Evolutionary conservation across 202 grass and related monocot genomes (phyloP).

Genomic region (Musa balbisiana): DNA sequence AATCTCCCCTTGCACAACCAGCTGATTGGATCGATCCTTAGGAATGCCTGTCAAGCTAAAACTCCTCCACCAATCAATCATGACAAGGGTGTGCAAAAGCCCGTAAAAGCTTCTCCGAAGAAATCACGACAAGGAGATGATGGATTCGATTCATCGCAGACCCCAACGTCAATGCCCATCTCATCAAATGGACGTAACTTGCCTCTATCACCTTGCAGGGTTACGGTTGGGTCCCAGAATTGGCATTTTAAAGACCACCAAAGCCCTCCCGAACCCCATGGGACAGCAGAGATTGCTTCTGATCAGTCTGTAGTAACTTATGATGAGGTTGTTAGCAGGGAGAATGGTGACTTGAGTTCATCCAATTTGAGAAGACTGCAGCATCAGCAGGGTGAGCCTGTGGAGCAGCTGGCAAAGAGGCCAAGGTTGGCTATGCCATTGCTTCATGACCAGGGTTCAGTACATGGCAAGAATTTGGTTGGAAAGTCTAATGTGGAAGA

Average conservation of each 20-base stretch:
- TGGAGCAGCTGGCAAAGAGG: conserved; percentile 27
- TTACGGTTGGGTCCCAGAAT: too few relatives aligned
- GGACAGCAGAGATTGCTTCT: background rate
- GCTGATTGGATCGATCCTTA: conserved; percentile 60
- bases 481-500: conserved; percentile 9
- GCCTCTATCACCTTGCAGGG: too few relatives aligned
- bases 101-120: background rate
- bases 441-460: conserved; percentile 8
- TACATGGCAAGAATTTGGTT: background rate
- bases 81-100: background rate
- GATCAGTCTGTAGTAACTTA: background rate
- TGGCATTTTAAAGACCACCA: background rate
- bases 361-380: conserved; percentile 37
- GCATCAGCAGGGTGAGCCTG: background rate
- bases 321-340: conserved; percentile 8
- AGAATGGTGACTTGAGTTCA: conserved; percentile 32
- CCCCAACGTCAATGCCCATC: too few relatives aligned
- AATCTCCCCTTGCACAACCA: conserved; percentile 80
- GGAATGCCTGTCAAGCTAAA: conserved; percentile 56
- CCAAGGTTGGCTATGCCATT: conserved; percentile 18
- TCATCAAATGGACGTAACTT: background rate
- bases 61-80: conserved; percentile 25
- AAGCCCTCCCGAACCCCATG: background rate
- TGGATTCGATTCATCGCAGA: background rate
- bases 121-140: background rate